These are phyloP conservation scores for Skeletonema grethae DNA, from an alignment of 108 stramenopile genomes.

Conservation along the genomic window DNA sequence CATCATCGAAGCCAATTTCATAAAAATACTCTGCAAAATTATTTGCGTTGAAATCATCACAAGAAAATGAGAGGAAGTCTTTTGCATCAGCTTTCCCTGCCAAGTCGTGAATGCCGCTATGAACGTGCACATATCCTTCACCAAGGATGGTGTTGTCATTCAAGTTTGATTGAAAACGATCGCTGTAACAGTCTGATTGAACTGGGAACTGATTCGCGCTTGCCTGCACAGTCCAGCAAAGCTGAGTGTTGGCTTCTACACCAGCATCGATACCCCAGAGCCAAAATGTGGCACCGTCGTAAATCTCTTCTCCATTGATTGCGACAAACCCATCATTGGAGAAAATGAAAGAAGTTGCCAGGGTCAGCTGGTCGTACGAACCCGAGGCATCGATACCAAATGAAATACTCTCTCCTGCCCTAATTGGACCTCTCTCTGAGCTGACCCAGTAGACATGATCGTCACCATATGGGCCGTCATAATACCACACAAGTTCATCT, in stretches of 20 bases:
- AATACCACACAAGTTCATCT: slow-evolving; percentile 7
- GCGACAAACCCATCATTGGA: slow-evolving; percentile 12
- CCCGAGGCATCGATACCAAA: slow-evolving; percentile 10
- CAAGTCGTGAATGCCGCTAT: slow-evolving; percentile 1
- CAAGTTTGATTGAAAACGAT: not conserved
- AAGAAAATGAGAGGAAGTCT: not conserved
- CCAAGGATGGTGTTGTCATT: slow-evolving; percentile 5
- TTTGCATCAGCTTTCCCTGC: not conserved
- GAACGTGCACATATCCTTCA: not conserved
- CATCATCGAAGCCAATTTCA: not conserved
- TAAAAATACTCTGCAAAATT: not conserved
- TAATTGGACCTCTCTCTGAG: not conserved
- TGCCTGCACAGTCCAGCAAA: slow-evolving; percentile 6
- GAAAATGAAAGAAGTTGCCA: slow-evolving; percentile 4
- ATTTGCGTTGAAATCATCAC: not conserved
- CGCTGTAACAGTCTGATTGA: not conserved
- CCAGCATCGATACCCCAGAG: slow-evolving; percentile 11
- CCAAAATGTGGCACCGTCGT: slow-evolving; percentile 2
- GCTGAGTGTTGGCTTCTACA: slow-evolving; percentile 9
- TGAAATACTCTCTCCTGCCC: slow-evolving; percentile 3
- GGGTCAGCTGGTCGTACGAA: not conserved
- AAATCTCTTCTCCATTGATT: slow-evolving; percentile 11
- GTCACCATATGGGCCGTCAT: slow-evolving; percentile 3
- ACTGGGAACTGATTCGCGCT: not conserved
- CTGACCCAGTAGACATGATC: slow-evolving; percentile 1